A percentile compares a stretch with the other conserved stretches of the same genome.
phyloP scores from a whole-genome alignment of 2,329 filamentous ascomycete genomes.

The Colletotrichum euphorbiae region DNA sequence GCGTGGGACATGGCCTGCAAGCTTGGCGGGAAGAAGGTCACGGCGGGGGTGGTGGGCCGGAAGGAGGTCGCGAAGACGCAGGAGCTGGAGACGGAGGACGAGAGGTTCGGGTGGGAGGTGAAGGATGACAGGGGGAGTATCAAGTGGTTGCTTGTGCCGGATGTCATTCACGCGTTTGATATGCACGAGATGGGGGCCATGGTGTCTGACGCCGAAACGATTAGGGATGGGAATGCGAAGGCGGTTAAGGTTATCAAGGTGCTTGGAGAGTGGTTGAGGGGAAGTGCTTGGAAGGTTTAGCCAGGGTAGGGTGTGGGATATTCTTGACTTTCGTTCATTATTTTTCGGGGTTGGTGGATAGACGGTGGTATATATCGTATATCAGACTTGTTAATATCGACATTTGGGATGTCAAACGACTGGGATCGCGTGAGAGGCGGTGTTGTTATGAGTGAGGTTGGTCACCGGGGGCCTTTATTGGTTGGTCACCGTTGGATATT shows the following conservation, averaged over 20 bases:
- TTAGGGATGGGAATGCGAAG: conserved; percentile 47
- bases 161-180: conserved; percentile 56
- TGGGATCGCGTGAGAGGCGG: too few relatives aligned
- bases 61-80: conserved; percentile 32
- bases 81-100: conserved; percentile 46
- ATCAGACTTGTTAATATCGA: neutral
- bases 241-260: conserved; percentile 46
- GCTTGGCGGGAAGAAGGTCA: conserved; percentile 40
- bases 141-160: conserved; percentile 56
- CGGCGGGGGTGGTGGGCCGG: conserved; percentile 29
- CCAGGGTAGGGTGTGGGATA: neutral
- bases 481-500: neutral
- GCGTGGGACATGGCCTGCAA: conserved; percentile 40
- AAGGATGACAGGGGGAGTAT: conserved; percentile 45
- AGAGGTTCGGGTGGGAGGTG: conserved; percentile 52
- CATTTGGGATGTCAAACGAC: neutral
- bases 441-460: too few relatives aligned
- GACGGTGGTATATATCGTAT: neutral
- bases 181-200: conserved; percentile 44
- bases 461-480: too few relatives aligned
- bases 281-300: conserved; percentile 46
- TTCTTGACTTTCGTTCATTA: neutral
- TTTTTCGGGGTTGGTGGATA: neutral
- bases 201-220: conserved; percentile 46
- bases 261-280: conserved; percentile 47